These are phyloP conservation scores for Cyclanthera cordifolia DNA, from an alignment of 306 rosid genomes.

Conservation along the genomic window DNA sequence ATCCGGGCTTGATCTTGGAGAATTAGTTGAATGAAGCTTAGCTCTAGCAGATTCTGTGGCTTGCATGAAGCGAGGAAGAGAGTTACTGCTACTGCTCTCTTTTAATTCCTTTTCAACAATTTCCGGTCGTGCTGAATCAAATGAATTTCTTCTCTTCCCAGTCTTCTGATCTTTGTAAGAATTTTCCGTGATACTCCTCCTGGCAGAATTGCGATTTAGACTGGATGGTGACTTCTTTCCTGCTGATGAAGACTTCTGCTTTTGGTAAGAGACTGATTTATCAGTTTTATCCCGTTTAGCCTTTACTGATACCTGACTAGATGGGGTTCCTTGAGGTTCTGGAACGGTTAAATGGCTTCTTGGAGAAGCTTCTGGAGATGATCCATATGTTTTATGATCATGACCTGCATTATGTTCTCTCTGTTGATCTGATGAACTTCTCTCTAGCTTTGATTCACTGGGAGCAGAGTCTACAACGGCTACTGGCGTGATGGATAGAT, in stretches of 20 bases:
- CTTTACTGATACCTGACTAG: conserved; percentile 70
- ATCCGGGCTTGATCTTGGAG: conserved; percentile 95
- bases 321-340: conserved; percentile 88
- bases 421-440: conserved; percentile 23
- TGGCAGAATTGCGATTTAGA: conserved; percentile 45
- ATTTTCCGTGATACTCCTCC: conserved; percentile 45
- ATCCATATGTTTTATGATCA: conserved; percentile 27
- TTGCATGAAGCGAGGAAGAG: conserved; percentile 88
- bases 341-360: conserved; percentile 55
- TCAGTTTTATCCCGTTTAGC: conserved; percentile 29
- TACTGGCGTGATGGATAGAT: conserved; percentile 21
- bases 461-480: conserved; percentile 25
- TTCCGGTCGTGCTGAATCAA: conserved; percentile 56
- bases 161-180: conserved; percentile 48
- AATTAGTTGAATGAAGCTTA: conserved; percentile 49
- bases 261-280: conserved; percentile 41
- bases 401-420: conserved; percentile 27
- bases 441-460: conserved; percentile 27
- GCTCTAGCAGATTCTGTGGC: conserved; percentile 95
- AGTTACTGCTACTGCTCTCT: conserved; percentile 45
- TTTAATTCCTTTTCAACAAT: conserved; percentile 48
- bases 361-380: conserved; percentile 68
- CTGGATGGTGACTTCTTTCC: conserved; percentile 52
- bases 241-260: conserved; percentile 28
- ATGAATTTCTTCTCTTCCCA: conserved; percentile 65